Percentiles rank a stretch among this genome's conserved stretches.
Conservation (phyloP, 1,139 yeast species). For the Scheffersomyces lignicola region DNA sequence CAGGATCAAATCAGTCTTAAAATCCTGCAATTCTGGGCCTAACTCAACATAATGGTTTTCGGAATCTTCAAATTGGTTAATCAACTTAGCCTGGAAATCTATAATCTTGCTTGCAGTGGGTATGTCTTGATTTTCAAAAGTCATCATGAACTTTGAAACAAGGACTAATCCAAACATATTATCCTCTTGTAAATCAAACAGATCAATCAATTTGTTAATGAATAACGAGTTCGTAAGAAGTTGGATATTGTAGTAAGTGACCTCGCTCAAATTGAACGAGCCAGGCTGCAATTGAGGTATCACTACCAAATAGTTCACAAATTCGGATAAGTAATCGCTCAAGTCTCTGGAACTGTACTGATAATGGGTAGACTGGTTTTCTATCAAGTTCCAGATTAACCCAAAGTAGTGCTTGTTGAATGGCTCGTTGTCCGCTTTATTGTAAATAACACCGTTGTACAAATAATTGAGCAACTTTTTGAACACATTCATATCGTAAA, state of each 20-base stretch:
- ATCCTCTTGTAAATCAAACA: constrained; percentile 30
- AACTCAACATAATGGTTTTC: constrained; percentile 48
- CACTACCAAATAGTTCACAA: constrained; percentile 22
- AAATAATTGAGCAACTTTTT: constrained; percentile 36
- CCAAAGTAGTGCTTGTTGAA: constrained; percentile 33
- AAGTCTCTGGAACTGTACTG: constrained; percentile 16
- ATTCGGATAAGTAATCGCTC: constrained; percentile 36
- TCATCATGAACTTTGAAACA: constrained; percentile 26
- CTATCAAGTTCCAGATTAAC: constrained; percentile 35
- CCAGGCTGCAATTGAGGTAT: constrained; percentile 10
- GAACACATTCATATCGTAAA: constrained; percentile 29
- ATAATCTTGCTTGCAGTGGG: constrained; percentile 18
- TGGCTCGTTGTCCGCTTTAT: constrained; percentile 16
- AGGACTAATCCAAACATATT: constrained; percentile 36
- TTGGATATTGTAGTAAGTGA: constrained; percentile 15
- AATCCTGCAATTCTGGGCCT: constrained; percentile 32
- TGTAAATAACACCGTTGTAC: constrained; percentile 27
- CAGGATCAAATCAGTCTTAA: constrained; percentile 20
- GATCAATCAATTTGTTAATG: constrained; percentile 26
- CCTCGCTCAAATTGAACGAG: constrained; percentile 6
- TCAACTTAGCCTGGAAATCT: constrained; percentile 38
- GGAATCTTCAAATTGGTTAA: constrained; percentile 53
- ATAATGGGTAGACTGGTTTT: constrained; percentile 33
- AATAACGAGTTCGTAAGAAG: constrained; percentile 31
- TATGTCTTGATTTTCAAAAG: constrained; percentile 13